Evolutionary conservation across 2,329 filamentous ascomycete species (phyloP), one percentile per base, ranked within the genome.

Genomic region (Ceratocystis albifundus): DNA sequence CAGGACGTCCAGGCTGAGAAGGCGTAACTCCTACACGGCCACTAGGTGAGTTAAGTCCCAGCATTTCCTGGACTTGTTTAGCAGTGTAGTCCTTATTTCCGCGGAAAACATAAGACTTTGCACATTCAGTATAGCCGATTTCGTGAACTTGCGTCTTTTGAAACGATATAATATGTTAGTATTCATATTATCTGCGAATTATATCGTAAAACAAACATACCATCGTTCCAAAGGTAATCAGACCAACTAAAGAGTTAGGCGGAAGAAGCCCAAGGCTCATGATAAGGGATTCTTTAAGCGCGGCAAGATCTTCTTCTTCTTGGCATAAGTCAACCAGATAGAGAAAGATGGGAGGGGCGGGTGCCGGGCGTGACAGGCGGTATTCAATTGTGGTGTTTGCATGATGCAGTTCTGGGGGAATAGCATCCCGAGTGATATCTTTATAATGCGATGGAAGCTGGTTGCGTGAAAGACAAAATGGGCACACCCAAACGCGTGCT

Each of bases 61-160:
- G 86, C 94, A 99, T 99, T 74, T 99, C 94, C 76, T 97, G 93
- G n/a, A 99, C 91, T 75, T 97, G 92, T 79, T 97, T 97, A 65
- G 92, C 89, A n/a, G 87, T 83, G 76, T 99, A 99, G 73, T 99
- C 94, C 80, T 97, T 99, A 80, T 87, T 96, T 48, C 94, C 94
- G 66, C 93, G 86, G 82, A 99, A 99, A 53, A 99, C 94, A 73
- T 96, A 99, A 4, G 93, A 96, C 78, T 97, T 99, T 70, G 94
- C 90, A 77, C 94, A 99, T 77, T 97, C 94, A 66, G 89, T 92
- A 74, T 99, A 99, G 66, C 94, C 94, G 71, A 99, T 90, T 77
- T 99, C 94, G 75, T 99, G 94, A 20, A 99, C 90, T 84, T 96
- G 92, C 41, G 90, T 86, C 88, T 91, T 28, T 22, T 10, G 17